Evolutionary conservation across 2,329 filamentous ascomycete genomes (phyloP).

Genomic region (Colletotrichum sp.): DNA sequence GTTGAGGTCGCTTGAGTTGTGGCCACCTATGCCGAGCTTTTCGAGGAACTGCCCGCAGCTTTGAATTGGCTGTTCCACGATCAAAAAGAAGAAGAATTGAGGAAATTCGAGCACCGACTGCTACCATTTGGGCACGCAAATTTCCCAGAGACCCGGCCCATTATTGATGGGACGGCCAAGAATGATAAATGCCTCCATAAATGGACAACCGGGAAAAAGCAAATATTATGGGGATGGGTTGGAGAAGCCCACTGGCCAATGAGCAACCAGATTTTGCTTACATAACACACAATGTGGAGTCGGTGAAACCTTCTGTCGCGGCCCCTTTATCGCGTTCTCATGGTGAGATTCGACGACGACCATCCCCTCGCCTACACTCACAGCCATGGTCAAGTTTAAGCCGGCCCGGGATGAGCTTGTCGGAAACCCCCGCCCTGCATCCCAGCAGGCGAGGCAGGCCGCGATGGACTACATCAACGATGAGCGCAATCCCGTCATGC

Average conservation of each 20-base stretch:
- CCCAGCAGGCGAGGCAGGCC: background rate
- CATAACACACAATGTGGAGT: accelerated
- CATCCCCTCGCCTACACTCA: background rate
- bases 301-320: background rate
- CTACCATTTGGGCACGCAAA: accelerated
- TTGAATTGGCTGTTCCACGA: background rate
- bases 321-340: background rate
- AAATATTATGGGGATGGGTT: background rate
- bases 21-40: background rate
- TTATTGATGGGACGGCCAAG: too few relatives aligned
- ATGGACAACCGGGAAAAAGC: background rate
- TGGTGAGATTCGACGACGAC: background rate
- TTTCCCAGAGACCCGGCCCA: accelerated
- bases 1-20: too few relatives aligned
- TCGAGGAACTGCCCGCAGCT: background rate
- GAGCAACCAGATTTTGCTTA: accelerated
- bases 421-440: background rate
- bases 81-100: too few relatives aligned
- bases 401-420: background rate
- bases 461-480: background rate
- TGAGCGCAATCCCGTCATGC: background rate
- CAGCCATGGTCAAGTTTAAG: background rate
- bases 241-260: background rate
- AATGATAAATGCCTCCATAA: background rate
- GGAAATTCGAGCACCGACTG: background rate